phyloP scores from a whole-genome alignment of 148 eudicot genomes.

The Polygonum maritimum region DNA sequence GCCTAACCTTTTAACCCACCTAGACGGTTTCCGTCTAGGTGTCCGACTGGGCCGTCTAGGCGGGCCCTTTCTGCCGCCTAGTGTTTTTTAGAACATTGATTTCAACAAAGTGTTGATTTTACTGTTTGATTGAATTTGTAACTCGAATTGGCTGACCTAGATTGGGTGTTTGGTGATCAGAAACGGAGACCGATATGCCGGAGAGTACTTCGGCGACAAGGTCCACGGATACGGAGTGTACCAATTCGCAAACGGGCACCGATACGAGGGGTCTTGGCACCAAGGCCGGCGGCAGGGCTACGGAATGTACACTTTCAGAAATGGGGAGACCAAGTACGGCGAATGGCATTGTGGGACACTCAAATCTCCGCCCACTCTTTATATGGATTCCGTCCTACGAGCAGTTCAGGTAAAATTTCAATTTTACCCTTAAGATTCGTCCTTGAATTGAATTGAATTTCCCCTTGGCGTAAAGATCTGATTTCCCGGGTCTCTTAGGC shows the following conservation, averaged over 20 bases:
- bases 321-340: constrained; percentile 59
- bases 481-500: constrained; percentile 24
- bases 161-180: background rate
- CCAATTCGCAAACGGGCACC: constrained; percentile 79
- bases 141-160: background rate
- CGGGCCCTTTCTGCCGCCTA: too few relatives aligned
- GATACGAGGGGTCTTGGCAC: constrained; percentile 94
- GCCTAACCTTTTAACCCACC: too few relatives aligned
- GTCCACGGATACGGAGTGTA: constrained; percentile 91
- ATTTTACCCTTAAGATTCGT: background rate
- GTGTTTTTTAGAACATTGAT: too few relatives aligned
- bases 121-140: constrained; percentile 2
- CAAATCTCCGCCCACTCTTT: constrained; percentile 38
- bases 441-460: background rate
- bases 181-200: constrained; percentile 54
- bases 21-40: too few relatives aligned
- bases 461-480: background rate
- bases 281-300: constrained; percentile 90
- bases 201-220: constrained; percentile 92
- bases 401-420: constrained; percentile 57
- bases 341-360: constrained; percentile 82
- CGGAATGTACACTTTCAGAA: constrained; percentile 80
- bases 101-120: too few relatives aligned
- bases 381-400: constrained; percentile 53
- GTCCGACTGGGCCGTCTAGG: too few relatives aligned